Base-by-base conservation (phyloP, 2,329 filamentous ascomycete genomes). In the Colletotrichum tamarilloi region DNA sequence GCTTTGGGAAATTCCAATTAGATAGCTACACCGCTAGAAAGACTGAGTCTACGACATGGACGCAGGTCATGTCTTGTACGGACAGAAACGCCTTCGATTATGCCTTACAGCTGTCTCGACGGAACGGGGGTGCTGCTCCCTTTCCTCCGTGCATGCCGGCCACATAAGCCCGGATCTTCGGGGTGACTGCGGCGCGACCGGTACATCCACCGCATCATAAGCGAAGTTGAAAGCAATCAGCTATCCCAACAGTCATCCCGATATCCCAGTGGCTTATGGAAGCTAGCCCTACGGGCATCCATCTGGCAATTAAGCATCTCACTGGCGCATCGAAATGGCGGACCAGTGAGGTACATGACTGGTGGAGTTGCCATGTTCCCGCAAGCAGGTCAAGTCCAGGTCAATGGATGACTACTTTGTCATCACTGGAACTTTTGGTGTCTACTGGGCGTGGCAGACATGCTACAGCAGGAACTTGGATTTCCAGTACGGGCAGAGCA, bases 11-110 rank as follows among this genome's bases (percentile, higher is more conserved):
- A 9, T 49, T n/a, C 9, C 19, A 49, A n/a, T 49, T 67, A 46
- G 46, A 62, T 68, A 68, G 46, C 32, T 63, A 67, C 68, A 67
- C 62, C 68, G 62, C 63, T 42, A 59, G 53, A 59, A 46, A 12
- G 26, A 26, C 26, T 5, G 26, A 26, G 26, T 26, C 26, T 46
- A 62, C 24, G 16, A 38, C 24, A 11, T 32, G 35, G 9, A n/a
- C 8, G 56, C 28, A 58, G 35, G 16, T 32, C 11, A 22, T 38
- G 30, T 42, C 42, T 49, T 49, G 42, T 49, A 49, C 42, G 42
- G 7, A 49, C 19, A 49, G 42, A 49, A 49, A 49, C 26, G 59
- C 59, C 59, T 32, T 30, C 22, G 24, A 46, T 7, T 16, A 22
- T 30, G 59, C 59, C 59, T 62, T 32, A 9, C 32, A 32, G 32